phyloP scores from a whole-genome alignment of 2,329 filamentous ascomycete genomes.

The Myriosclerotinia scirpicola region DNA sequence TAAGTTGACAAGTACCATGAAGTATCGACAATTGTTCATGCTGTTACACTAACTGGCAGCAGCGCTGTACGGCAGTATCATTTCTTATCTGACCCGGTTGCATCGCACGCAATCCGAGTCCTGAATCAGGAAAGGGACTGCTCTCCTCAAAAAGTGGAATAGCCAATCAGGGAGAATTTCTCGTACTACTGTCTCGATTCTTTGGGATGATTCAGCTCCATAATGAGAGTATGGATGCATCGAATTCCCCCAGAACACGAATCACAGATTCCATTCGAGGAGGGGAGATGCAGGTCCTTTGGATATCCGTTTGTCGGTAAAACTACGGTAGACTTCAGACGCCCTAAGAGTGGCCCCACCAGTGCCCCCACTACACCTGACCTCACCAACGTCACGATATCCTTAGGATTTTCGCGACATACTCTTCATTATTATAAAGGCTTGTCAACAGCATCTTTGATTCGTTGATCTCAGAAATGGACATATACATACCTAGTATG shows the following conservation, averaged over 20 bases:
- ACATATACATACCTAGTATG: too few species aligned
- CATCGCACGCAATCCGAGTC: background rate
- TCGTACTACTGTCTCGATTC: background rate
- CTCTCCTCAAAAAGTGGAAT: background rate
- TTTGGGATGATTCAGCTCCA: constrained; percentile 5
- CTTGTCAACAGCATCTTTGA: too few species aligned
- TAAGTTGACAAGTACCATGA: background rate
- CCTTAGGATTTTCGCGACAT: background rate
- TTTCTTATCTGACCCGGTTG: background rate
- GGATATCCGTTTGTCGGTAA: too few species aligned
- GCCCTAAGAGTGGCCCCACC: background rate
- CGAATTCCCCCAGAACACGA: background rate
- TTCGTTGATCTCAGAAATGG: too few species aligned
- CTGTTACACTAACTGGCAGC: background rate
- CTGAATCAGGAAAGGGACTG: background rate
- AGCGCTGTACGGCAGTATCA: background rate
- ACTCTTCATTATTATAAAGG: too few species aligned
- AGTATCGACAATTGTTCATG: background rate
- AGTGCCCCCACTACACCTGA: background rate
- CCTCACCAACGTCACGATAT: background rate
- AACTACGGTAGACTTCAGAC: background rate
- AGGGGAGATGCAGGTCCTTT: background rate
- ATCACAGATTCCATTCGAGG: background rate
- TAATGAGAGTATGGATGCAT: background rate
- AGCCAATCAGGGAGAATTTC: background rate